A percentile compares a stretch with the other conserved stretches of the same genome.
Conservation (phyloP, 257 asterid genomes). For the Paulownia fortunei region DNA sequence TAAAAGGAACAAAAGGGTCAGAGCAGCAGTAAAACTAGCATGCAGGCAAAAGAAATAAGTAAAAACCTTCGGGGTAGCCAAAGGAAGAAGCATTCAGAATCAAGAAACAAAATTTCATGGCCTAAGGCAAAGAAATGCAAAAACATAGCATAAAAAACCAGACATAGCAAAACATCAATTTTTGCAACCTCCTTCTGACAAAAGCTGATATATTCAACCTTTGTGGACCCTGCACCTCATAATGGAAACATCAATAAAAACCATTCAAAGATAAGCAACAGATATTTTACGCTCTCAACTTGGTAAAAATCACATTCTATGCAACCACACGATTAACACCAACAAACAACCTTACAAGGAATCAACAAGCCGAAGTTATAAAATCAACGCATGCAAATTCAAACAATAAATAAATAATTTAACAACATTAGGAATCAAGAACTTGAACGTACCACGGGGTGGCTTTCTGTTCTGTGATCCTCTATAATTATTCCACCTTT, state of each 20-base stretch:
- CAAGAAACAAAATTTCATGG: background rate
- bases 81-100: background rate
- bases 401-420: background rate
- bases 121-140: background rate
- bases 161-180: slow-evolving; percentile 13
- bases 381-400: slow-evolving; percentile 17
- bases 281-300: background rate
- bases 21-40: background rate
- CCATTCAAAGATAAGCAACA: background rate
- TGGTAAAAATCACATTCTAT: background rate
- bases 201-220: slow-evolving; percentile 23
- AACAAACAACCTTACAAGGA: background rate
- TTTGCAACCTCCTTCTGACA: slow-evolving; percentile 2
- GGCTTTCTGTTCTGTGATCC: slow-evolving; percentile 37
- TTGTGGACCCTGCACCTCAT: slow-evolving; percentile 31
- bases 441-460: slow-evolving; percentile 39
- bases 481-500: slow-evolving; percentile 25
- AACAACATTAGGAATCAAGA: slow-evolving; percentile 14
- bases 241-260: slow-evolving; percentile 22
- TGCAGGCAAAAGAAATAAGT: background rate
- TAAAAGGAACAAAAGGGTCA: slow-evolving; percentile 2
- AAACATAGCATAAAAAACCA: background rate
- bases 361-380: background rate
- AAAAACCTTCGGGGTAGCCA: background rate
- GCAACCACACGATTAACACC: background rate